Evolutionary conservation across 2,329 filamentous ascomycete genomes (phyloP).

Genomic region (Calonectria fujianensis): DNA sequence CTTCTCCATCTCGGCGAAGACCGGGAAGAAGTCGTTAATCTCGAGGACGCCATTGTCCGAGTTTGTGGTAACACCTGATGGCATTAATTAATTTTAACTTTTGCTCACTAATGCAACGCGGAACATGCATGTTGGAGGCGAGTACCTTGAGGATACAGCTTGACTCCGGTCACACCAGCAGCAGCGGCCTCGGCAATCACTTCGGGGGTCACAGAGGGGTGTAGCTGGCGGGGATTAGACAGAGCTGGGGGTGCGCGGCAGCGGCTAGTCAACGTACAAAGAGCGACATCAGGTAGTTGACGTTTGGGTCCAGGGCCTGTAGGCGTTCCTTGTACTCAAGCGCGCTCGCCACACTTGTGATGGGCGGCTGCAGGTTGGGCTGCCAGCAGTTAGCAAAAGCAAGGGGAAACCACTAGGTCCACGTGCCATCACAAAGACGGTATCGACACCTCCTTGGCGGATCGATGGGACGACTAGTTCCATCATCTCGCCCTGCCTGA

Average conservation of each 20-base stretch:
- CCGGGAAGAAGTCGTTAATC: slow-evolving; percentile 82
- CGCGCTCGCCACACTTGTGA: slow-evolving; percentile 64
- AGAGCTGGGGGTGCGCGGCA: neutral
- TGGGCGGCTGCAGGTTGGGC: slow-evolving; percentile 46
- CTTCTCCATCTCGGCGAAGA: slow-evolving; percentile 92
- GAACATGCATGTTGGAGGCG: neutral
- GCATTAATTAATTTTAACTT: slow-evolving; percentile 48
- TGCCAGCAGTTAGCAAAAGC: slow-evolving; percentile 31
- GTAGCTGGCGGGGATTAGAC: slow-evolving; percentile 61
- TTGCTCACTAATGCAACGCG: neutral
- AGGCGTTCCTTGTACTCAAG: slow-evolving; percentile 80
- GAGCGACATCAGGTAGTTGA: slow-evolving; percentile 84
- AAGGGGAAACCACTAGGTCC: slow-evolving; percentile 39
- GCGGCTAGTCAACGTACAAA: slow-evolving; percentile 65
- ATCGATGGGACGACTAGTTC: slow-evolving; percentile 71
- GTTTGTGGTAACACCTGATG: slow-evolving; percentile 77
- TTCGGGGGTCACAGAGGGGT: slow-evolving; percentile 78
- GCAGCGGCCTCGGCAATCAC: slow-evolving; percentile 83
- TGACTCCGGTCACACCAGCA: slow-evolving; percentile 83
- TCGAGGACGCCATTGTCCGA: slow-evolving; percentile 81
- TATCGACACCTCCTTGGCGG: slow-evolving; percentile 78
- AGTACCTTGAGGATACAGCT: slow-evolving; percentile 77
- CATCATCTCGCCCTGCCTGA: slow-evolving; percentile 81
- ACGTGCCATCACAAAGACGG: slow-evolving; percentile 69
- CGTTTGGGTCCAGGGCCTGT: slow-evolving; percentile 74